Evolutionary conservation across 1,284 basidiomycete species (phyloP).

Genomic region (Rhodotorula sp.): DNA sequence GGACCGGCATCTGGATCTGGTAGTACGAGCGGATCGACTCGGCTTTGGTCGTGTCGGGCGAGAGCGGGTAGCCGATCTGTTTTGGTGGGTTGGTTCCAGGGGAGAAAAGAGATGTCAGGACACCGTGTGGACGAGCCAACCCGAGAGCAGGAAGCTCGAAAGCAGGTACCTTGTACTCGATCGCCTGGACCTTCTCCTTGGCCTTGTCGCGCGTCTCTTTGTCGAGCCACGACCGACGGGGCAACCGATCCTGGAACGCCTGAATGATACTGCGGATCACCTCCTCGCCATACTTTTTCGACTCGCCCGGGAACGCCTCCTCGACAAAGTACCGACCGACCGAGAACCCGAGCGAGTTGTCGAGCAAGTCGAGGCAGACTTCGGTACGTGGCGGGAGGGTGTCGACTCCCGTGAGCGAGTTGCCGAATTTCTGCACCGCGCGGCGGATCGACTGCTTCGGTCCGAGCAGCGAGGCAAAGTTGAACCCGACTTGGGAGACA

Average conservation of each 20-base stretch:
- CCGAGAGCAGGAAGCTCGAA: background rate
- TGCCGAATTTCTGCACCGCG: slow-evolving; percentile 66
- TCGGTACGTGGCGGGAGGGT: slow-evolving; percentile 78
- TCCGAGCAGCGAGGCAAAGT: slow-evolving; percentile 58
- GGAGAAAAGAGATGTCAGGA: background rate
- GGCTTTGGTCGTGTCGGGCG: slow-evolving; percentile 75
- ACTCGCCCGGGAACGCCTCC: slow-evolving; percentile 78
- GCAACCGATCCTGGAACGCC: slow-evolving; percentile 78
- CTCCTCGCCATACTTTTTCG: slow-evolving; percentile 73
- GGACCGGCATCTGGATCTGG: slow-evolving; percentile 61
- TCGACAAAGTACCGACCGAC: slow-evolving; percentile 70
- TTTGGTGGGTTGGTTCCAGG: background rate
- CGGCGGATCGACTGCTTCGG: slow-evolving; percentile 71
- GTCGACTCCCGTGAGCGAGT: slow-evolving; percentile 77
- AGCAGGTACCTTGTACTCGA: slow-evolving; percentile 48
- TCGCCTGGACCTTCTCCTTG: slow-evolving; percentile 66
- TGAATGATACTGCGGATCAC: slow-evolving; percentile 85
- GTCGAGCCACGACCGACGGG: slow-evolving; percentile 88
- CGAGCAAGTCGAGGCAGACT: slow-evolving; percentile 53
- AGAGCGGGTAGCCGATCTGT: slow-evolving; percentile 81
- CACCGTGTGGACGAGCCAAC: too few relatives aligned
- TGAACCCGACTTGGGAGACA: slow-evolving; percentile 48
- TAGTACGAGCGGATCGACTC: slow-evolving; percentile 75
- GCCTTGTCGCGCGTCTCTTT: slow-evolving; percentile 75
- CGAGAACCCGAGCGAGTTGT: slow-evolving; percentile 55